Conservation (phyloP, 352 stramenopile genomes). For the Aphanomyces stellatus region DNA sequence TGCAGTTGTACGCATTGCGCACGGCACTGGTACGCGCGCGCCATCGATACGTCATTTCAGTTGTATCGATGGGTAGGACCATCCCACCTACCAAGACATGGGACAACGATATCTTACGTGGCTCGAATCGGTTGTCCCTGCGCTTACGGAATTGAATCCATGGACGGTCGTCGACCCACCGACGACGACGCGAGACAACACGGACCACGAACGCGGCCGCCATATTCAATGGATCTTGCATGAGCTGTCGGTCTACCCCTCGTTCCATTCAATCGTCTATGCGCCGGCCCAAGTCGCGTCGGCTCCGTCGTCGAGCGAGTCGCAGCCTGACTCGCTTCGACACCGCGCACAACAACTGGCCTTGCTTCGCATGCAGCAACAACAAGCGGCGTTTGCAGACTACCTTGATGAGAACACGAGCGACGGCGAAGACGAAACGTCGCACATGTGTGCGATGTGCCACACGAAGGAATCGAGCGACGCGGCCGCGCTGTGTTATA, state of each 20-base stretch:
- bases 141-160: not conserved
- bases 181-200: not conserved
- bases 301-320: not conserved
- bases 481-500: slow-evolving; percentile 75
- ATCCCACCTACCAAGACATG: not conserved
- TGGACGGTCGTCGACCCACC: not conserved
- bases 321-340: not conserved
- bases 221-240: slow-evolving; percentile 10
- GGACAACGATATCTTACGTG: not conserved
- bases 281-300: not conserved
- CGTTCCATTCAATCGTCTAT: not conserved
- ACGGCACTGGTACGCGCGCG: slow-evolving; percentile 22
- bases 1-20: slow-evolving; percentile 78
- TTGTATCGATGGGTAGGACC: not conserved
- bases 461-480: slow-evolving; percentile 67
- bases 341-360: slow-evolving; percentile 52
- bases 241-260: not conserved
- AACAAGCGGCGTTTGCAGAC: slow-evolving; percentile 68
- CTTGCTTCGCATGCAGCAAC: slow-evolving; percentile 70
- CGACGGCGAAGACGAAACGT: slow-evolving; percentile 30
- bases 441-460: slow-evolving; percentile 60
- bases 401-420: slow-evolving; percentile 34
- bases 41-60: not conserved
- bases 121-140: not conserved
- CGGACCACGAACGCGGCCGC: not conserved